A percentile compares a stretch with the other conserved stretches of the same genome.
Evolutionary conservation across 2,329 filamentous ascomycete genomes (phyloP).

Genomic region (Lachnellula subtilissima): DNA sequence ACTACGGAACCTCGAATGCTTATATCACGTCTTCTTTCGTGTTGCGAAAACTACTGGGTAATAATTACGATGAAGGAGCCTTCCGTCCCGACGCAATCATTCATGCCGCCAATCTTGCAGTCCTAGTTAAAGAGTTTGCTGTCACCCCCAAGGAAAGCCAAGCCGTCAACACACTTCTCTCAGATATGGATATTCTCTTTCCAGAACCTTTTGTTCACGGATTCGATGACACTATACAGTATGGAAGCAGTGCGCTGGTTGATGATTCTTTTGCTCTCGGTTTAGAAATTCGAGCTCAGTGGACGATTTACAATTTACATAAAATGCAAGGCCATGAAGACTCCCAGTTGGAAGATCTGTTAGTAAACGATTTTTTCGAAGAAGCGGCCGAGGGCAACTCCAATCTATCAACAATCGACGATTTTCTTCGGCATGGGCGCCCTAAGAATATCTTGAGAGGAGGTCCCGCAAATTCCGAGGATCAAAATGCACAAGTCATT

Average conservation of each 20-base stretch:
- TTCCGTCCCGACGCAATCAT: constrained; percentile 37
- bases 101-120: constrained; percentile 41
- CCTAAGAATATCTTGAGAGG: constrained; percentile 25
- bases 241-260: constrained; percentile 37
- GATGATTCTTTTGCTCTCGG: constrained; percentile 43
- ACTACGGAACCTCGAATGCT: constrained; percentile 13
- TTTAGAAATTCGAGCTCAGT: constrained; percentile 51
- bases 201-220: constrained; percentile 33
- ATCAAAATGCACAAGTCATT: constrained; percentile 28
- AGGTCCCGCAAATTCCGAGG: constrained; percentile 30
- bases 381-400: constrained; percentile 15
- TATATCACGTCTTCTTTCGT: constrained; percentile 36
- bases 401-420: constrained; percentile 33
- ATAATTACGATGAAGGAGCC: constrained; percentile 14
- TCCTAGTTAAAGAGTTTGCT: constrained; percentile 33
- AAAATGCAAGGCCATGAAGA: constrained; percentile 24
- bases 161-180: constrained; percentile 16
- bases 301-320: constrained; percentile 41
- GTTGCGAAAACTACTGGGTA: constrained; percentile 28
- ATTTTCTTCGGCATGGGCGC: constrained; percentile 29
- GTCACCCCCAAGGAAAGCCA: constrained; percentile 23
- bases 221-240: constrained; percentile 17
- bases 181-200: constrained; percentile 32
- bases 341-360: constrained; percentile 36
- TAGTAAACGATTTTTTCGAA: constrained; percentile 39